Conservation (phyloP, 495 filamentous ascomycete species). For the Neurospora sp. region DNA sequence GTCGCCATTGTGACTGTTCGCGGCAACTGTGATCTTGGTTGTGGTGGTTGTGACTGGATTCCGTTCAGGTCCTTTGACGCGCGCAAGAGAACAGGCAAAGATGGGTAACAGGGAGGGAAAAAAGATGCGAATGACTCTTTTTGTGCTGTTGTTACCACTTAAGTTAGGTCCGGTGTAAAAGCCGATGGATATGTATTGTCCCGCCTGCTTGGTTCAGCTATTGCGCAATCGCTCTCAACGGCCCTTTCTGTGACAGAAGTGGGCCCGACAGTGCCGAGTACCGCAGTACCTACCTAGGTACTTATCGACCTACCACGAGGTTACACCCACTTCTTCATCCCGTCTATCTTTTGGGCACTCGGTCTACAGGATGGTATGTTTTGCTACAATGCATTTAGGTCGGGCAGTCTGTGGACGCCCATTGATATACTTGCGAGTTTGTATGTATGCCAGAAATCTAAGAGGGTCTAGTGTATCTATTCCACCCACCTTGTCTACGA, state of each 20-base stretch:
- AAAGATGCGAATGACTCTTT: background rate
- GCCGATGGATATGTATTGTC: background rate
- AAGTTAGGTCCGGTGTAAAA: background rate
- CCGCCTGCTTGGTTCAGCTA: background rate
- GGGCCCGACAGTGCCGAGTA: background rate
- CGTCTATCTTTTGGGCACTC: background rate
- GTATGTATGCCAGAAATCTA: background rate
- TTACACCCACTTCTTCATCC: background rate
- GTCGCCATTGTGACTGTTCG: constrained; percentile 6
- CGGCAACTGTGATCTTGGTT: background rate
- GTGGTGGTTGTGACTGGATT: background rate
- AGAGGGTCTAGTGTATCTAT: background rate
- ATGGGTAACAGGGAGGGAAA: background rate
- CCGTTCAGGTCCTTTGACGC: background rate
- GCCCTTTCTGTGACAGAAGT: background rate
- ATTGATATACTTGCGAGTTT: background rate
- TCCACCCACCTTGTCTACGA: background rate
- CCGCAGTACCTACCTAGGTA: background rate
- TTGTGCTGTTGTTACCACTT: background rate
- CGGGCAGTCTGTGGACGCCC: background rate
- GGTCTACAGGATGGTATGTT: background rate
- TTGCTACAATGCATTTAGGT: background rate
- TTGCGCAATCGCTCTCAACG: background rate
- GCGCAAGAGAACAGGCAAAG: background rate
- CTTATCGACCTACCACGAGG: background rate